A percentile compares a stretch with the other conserved stretches of the same genome.
These are phyloP conservation scores for Seiridium cupressi DNA, from an alignment of 2,329 filamentous ascomycete genomes.

Conservation along the genomic window DNA sequence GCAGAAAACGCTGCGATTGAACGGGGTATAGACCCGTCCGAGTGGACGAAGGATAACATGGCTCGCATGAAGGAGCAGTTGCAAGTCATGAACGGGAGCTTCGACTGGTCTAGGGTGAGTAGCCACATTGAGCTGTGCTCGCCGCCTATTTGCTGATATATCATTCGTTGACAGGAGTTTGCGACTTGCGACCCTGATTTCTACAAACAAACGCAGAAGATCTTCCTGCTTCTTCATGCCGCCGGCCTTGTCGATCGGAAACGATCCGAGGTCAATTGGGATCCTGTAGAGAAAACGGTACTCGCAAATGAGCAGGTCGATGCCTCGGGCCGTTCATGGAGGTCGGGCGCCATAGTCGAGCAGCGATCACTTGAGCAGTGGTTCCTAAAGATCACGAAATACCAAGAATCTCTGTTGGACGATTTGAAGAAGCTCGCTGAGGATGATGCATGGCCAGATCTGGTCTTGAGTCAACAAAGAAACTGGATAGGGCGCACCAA, in stretches of 20 bases:
- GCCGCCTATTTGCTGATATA: slow-evolving; percentile 1
- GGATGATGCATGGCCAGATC: slow-evolving; percentile 73
- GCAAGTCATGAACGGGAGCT: slow-evolving; percentile 73
- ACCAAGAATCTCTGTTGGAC: slow-evolving; percentile 68
- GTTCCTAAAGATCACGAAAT: slow-evolving; percentile 84
- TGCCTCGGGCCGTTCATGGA: slow-evolving; percentile 79
- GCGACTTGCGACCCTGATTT: slow-evolving; percentile 81
- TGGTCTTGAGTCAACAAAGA: slow-evolving; percentile 77
- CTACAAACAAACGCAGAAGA: slow-evolving; percentile 84
- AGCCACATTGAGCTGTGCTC: neutral
- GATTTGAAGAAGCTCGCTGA: slow-evolving; percentile 67
- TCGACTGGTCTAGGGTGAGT: slow-evolving; percentile 80
- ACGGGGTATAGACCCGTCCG: slow-evolving; percentile 70
- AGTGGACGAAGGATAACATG: slow-evolving; percentile 82
- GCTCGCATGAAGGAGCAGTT: slow-evolving; percentile 82
- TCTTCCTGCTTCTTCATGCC: slow-evolving; percentile 76
- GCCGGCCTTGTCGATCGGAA: slow-evolving; percentile 78
- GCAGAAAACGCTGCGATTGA: slow-evolving; percentile 91
- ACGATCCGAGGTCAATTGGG: slow-evolving; percentile 85
- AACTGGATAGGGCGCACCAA: slow-evolving; percentile 85
- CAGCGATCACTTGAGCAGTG: slow-evolving; percentile 80
- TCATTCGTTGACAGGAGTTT: slow-evolving; percentile 60
- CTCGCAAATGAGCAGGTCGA: slow-evolving; percentile 94
- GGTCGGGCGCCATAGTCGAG: slow-evolving; percentile 81
- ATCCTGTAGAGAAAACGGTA: slow-evolving; percentile 85